Percentiles rank a stretch among this genome's conserved stretches.
Evolutionary conservation across 441 rosid species (phyloP).

Genomic region (Croton setiger): DNA sequence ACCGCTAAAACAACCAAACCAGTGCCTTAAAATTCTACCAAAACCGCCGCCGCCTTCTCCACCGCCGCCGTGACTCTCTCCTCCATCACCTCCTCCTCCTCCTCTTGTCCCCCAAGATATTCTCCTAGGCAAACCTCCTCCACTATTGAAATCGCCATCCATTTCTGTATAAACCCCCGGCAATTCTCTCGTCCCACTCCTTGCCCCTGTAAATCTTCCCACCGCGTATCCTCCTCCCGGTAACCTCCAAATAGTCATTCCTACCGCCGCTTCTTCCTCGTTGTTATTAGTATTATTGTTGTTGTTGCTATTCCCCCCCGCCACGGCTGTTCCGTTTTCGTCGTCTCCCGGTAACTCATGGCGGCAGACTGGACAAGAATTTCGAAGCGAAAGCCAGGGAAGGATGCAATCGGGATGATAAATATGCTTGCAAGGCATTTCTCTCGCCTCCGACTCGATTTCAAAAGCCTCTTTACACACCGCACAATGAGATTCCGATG

Average conservation of each 20-base stretch:
- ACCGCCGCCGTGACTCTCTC: conserved; percentile 16
- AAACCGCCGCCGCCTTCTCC: conserved; percentile 29
- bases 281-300: conserved; percentile 32
- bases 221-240: conserved; percentile 96
- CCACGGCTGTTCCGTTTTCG: conserved; percentile 39
- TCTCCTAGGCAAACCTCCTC: conserved; percentile 67
- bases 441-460: conserved; percentile 57
- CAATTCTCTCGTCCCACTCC: conserved; percentile 61
- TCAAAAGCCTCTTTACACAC: conserved; percentile 78
- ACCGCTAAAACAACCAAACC: conserved; percentile 66
- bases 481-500: conserved; percentile 67
- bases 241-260: conserved; percentile 81
- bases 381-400: conserved; percentile 78
- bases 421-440: conserved; percentile 88
- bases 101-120: conserved; percentile 56
- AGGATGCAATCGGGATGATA: conserved; percentile 81
- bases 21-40: conserved; percentile 44
- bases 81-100: conserved; percentile 23
- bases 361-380: conserved; percentile 92
- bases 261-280: conserved; percentile 47
- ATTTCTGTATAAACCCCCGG: conserved; percentile 89
- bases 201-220: conserved; percentile 79
- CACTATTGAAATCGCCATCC: conserved; percentile 71
- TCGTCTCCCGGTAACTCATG: conserved; percentile 62
- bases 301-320: conserved; percentile 34